A percentile compares a stretch with the other conserved stretches of the same genome.
These are phyloP conservation scores for Wickerhamiella dianesei DNA, from an alignment of 805 yeast genomes.

Conservation along the genomic window DNA sequence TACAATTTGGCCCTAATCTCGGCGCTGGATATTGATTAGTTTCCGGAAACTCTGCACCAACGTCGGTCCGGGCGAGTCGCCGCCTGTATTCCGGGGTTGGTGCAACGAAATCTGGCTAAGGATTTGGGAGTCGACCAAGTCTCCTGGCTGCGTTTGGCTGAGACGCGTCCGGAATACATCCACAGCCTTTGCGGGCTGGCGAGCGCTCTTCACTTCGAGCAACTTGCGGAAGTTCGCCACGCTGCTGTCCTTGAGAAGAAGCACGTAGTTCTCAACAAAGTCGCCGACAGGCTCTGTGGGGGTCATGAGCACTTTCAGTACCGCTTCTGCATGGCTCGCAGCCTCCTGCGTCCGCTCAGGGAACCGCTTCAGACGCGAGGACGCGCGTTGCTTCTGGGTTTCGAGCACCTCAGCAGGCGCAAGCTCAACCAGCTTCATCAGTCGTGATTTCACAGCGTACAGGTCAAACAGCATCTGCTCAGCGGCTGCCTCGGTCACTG, in stretches of 20 bases:
- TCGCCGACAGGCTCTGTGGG: conserved; percentile 51
- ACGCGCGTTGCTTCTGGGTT: conserved; percentile 28
- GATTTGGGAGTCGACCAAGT: background rate
- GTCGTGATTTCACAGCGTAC: conserved; percentile 41
- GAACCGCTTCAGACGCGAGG: conserved; percentile 19
- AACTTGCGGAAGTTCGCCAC: conserved; percentile 51
- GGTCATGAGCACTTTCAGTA: conserved; percentile 56
- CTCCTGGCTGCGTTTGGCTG: background rate
- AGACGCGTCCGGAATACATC: conserved; percentile 12
- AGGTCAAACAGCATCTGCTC: conserved; percentile 74
- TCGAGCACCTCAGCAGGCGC: conserved; percentile 27
- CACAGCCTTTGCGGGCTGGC: conserved; percentile 13
- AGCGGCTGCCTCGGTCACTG: conserved; percentile 53
- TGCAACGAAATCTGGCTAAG: background rate
- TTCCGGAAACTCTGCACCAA: background rate
- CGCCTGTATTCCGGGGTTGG: background rate
- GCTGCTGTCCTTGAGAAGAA: conserved; percentile 51
- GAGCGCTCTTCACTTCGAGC: conserved; percentile 47
- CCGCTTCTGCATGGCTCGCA: conserved; percentile 36
- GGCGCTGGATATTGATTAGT: background rate
- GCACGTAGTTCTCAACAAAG: conserved; percentile 51
- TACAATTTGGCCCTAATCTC: background rate
- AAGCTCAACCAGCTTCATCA: conserved; percentile 25
- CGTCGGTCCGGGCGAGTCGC: background rate
- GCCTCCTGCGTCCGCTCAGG: conserved; percentile 7